Percentiles rank a stretch among this genome's conserved stretches.
Conservation (phyloP, 129 eudicot species). For the Glebionis coronaria region DNA sequence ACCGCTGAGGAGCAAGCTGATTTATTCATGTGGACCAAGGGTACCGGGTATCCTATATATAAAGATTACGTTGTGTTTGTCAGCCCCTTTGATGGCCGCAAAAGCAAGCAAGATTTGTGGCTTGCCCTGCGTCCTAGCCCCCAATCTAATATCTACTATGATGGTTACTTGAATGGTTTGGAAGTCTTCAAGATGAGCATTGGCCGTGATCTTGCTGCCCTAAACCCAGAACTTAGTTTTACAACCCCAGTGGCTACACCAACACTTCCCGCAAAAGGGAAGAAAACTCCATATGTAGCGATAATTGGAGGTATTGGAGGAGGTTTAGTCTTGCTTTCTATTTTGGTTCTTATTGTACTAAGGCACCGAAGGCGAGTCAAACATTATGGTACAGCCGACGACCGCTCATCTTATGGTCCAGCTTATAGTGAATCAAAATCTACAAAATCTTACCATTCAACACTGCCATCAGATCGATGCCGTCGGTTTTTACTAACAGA, state of each 20-base stretch:
- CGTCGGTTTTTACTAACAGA: constrained; percentile 37
- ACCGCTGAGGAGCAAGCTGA: constrained; percentile 23
- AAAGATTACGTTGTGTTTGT: constrained; percentile 27
- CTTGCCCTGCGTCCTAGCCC: constrained; percentile 17
- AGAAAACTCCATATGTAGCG: background rate
- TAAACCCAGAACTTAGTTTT: constrained; percentile 31
- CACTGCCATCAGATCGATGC: constrained; percentile 44
- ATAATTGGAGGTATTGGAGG: constrained; percentile 38
- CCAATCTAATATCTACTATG: background rate
- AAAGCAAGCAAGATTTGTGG: constrained; percentile 23
- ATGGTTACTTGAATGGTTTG: constrained; percentile 41
- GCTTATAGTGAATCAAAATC: constrained; percentile 24
- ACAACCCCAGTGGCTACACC: background rate
- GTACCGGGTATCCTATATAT: constrained; percentile 19
- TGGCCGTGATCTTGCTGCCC: constrained; percentile 22
- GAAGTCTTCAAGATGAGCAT: constrained; percentile 43
- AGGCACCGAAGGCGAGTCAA: constrained; percentile 22
- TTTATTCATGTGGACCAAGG: constrained; percentile 19
- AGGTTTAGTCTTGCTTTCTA: constrained; percentile 15
- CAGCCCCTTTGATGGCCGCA: background rate
- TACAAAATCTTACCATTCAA: constrained; percentile 21
- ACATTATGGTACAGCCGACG: constrained; percentile 8
- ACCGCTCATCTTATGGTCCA: constrained; percentile 24
- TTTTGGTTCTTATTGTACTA: constrained; percentile 27
- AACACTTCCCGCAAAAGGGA: background rate